Percentiles rank a stretch among this genome's conserved stretches.
Conservation (phyloP, 2,329 filamentous ascomycete genomes). For the Colletotrichum cereale region DNA sequence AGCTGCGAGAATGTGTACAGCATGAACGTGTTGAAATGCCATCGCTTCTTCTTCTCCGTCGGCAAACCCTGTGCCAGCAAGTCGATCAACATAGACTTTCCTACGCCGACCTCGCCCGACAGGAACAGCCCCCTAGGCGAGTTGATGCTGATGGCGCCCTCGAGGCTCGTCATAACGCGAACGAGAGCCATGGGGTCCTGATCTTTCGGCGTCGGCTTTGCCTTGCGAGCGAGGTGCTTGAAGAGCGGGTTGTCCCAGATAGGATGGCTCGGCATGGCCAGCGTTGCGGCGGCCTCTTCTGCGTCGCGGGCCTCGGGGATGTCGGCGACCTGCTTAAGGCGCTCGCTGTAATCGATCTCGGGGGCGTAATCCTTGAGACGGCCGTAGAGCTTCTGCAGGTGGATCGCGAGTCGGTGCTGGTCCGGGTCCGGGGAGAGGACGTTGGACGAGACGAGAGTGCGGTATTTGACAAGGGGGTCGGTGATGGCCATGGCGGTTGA, state of each 20-base stretch:
- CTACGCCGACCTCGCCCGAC: slow-evolving; percentile 85
- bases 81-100: slow-evolving; percentile 88
- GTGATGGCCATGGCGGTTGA: slow-evolving; percentile 70
- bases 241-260: slow-evolving; percentile 71
- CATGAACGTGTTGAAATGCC: slow-evolving; percentile 92
- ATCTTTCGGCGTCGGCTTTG: slow-evolving; percentile 66
- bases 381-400: slow-evolving; percentile 82
- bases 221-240: slow-evolving; percentile 65
- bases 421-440: slow-evolving; percentile 76
- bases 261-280: slow-evolving; percentile 66
- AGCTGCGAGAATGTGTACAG: slow-evolving; percentile 80
- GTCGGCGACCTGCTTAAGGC: slow-evolving; percentile 70
- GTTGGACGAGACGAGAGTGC: slow-evolving; percentile 75
- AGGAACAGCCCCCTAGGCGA: slow-evolving; percentile 82
- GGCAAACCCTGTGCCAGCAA: slow-evolving; percentile 83
- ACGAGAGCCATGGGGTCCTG: slow-evolving; percentile 70
- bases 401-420: slow-evolving; percentile 79
- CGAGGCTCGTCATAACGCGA: slow-evolving; percentile 75
- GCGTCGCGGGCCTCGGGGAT: slow-evolving; percentile 52
- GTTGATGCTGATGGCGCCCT: slow-evolving; percentile 77
- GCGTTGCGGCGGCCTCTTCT: slow-evolving; percentile 48
- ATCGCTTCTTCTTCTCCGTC: slow-evolving; percentile 77
- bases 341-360: slow-evolving; percentile 74
- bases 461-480: slow-evolving; percentile 83
- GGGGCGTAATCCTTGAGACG: slow-evolving; percentile 84